Evolutionary conservation across 2,329 filamentous ascomycete species (phyloP).

Genomic region (Trichoderma cornu-damae): DNA sequence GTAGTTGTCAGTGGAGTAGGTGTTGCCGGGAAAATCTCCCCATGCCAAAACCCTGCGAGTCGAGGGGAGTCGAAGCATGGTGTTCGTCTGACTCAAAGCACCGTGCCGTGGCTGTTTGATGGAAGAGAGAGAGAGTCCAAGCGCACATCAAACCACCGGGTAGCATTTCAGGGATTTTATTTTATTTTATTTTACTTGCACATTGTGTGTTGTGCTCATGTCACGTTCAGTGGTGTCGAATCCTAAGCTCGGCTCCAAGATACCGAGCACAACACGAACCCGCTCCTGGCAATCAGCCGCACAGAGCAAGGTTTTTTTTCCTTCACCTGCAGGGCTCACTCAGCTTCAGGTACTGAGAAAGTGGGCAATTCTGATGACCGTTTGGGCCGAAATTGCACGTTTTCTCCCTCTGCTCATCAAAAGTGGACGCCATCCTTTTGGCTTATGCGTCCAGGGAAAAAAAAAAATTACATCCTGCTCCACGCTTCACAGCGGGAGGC

Average conservation of each 20-base stretch:
- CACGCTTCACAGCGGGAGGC: neutral
- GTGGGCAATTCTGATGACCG: neutral
- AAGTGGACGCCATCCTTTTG: too few species aligned
- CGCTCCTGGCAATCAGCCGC: constrained; percentile 8
- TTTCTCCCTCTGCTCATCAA: too few species aligned
- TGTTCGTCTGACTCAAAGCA: neutral
- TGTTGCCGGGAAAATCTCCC: neutral
- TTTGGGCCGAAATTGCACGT: too few species aligned
- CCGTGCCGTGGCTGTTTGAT: neutral
- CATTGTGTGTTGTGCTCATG: neutral
- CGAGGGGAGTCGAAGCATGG: neutral
- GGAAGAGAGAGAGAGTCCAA: neutral
- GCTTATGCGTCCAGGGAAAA: neutral
- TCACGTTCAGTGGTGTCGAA: neutral
- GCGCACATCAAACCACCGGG: neutral
- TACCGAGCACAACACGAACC: constrained; percentile 1
- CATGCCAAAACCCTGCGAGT: neutral
- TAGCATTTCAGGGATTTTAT: neutral
- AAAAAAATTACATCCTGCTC: neutral
- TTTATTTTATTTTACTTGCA: neutral
- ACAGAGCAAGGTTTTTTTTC: constrained; percentile 6
- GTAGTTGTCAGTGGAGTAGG: neutral
- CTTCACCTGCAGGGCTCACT: neutral
- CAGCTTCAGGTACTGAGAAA: too few species aligned
- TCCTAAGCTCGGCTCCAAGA: neutral